Evolutionary conservation across 2,329 filamentous ascomycete species (phyloP).

Genomic region (Clonostachys rosea): DNA sequence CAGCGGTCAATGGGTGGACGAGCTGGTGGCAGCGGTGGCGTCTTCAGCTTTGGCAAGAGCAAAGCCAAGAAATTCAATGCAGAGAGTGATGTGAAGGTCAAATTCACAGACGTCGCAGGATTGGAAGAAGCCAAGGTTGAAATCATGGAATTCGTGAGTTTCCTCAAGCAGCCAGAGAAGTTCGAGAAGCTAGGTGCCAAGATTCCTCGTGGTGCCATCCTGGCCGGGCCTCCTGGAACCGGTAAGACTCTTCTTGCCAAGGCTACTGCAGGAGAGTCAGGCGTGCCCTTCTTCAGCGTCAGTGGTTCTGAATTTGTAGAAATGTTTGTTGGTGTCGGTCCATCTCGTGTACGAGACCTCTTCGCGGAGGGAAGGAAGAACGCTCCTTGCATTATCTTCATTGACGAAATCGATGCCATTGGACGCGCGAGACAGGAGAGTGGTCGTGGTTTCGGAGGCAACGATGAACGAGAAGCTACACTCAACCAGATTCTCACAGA

Average conservation of each 20-base stretch:
- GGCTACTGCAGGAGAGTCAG: conserved; percentile 93
- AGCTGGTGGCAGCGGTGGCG: conserved; percentile 59
- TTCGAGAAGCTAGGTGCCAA: conserved; percentile 95
- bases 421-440: conserved; percentile 84
- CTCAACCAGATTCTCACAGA: conserved; percentile 98
- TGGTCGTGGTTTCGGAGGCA: conserved; percentile 70
- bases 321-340: conserved; percentile 99
- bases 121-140: conserved; percentile 98
- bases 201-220: conserved; percentile 93
- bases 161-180: conserved; percentile 86
- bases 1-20: conserved; percentile 69
- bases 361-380: conserved; percentile 94
- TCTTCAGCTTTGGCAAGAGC: conserved; percentile 96
- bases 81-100: conserved; percentile 92
- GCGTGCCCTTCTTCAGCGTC: conserved; percentile 96
- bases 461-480: conserved; percentile 94
- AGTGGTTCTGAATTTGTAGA: conserved; percentile 98
- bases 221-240: conserved; percentile 95
- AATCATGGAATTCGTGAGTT: conserved; percentile 99
- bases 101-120: conserved; percentile 93
- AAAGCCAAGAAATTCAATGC: conserved; percentile 97
- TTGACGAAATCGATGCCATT: conserved; percentile 98
- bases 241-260: conserved; percentile 98
- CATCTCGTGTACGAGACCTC: conserved; percentile 89
- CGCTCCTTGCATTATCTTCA: conserved; percentile 98